phyloP scores from a whole-genome alignment of 768 basidiomycete genomes.

The Podaxis sp. region DNA sequence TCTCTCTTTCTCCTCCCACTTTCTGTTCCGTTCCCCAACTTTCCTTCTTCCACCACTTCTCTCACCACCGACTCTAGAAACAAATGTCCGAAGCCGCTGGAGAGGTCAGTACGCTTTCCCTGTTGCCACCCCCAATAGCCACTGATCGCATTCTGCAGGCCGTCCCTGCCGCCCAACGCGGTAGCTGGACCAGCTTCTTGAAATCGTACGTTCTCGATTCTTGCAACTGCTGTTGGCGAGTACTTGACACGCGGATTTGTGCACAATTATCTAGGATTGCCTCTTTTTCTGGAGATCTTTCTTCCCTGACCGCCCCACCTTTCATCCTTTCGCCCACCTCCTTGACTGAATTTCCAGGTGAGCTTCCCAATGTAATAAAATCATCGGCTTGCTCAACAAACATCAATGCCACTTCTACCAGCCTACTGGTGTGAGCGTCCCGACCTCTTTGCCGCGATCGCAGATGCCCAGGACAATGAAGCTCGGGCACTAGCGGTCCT shows the following conservation, averaged over 20 bases:
- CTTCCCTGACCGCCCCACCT: slow-evolving; percentile 79
- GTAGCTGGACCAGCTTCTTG: slow-evolving; percentile 88
- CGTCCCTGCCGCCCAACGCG: slow-evolving; percentile 80
- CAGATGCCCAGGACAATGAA: slow-evolving; percentile 71
- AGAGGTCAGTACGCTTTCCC: slow-evolving; percentile 22
- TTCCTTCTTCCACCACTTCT: background rate
- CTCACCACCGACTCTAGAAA: background rate
- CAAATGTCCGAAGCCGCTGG: slow-evolving; percentile 27
- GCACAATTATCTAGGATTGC: slow-evolving; percentile 56
- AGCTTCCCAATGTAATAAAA: slow-evolving; percentile 20
- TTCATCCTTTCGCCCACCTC: slow-evolving; percentile 93
- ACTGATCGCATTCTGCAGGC: slow-evolving; percentile 38
- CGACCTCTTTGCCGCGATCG: slow-evolving; percentile 84
- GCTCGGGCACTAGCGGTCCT: slow-evolving; percentile 74
- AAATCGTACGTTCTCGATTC: slow-evolving; percentile 65
- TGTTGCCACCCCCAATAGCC: background rate
- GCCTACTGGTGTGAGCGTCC: slow-evolving; percentile 99
- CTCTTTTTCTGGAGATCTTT: slow-evolving; percentile 86
- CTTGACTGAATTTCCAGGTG: slow-evolving; percentile 89
- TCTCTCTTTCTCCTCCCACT: background rate
- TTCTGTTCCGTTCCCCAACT: background rate
- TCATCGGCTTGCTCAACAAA: background rate
- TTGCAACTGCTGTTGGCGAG: slow-evolving; percentile 5
- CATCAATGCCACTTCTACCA: slow-evolving; percentile 22
- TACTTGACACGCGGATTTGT: slow-evolving; percentile 6